Evolutionary conservation across 1,284 basidiomycete genomes (phyloP), one percentile per base, ranked within the genome.

Genomic region (Omphalotus olearius): DNA sequence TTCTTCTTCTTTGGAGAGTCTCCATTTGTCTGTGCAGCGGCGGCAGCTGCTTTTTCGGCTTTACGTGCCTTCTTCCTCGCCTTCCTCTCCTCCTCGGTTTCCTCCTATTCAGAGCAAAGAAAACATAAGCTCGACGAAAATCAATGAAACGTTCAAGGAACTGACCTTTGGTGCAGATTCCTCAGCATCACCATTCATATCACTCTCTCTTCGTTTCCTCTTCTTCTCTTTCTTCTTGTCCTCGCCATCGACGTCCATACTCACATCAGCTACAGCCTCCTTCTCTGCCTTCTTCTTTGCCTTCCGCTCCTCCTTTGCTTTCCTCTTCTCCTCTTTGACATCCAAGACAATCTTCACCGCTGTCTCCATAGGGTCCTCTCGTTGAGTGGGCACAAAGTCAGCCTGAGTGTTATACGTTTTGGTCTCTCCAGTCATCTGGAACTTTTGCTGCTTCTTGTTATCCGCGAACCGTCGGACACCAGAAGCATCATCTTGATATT

Each of bases 361-460:
- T 28, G 74, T 69, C 59, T 88, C 80, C 61, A 83, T 73, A 33
- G 86, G 82, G 40, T 67, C 65, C 58, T 85, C 83, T 46, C 91
- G 82, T 70, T 95, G 91, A 35, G 94, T 89, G 36, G 92, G 78
- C 45, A 94, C 79, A 45, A 93, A 73, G 60, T 93, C 90, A 25
- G 87, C 85, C 36, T 83, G 80, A 11, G 83, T 74, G 68, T 97
- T 96, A 70, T 97, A 98, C 43, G 82, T 83, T 66, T 80, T 79
- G 43, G 83, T 79, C 57, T 85, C 82, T 33, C 88, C 87, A 40
- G 69, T 76, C 81, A 91, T 85, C 69, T 88, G 82, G 70, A 92
- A 94, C 61, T 80, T 80, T 62, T 78, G 78, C 70, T 91, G 88
- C 71, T 77, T 81, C 63, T 79, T 79, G 48, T 78, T 76, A 53